Percentiles rank a stretch among this genome's conserved stretches.
Evolutionary conservation across 306 rosid species (phyloP).

Genomic region (Ormosia semicastrata): DNA sequence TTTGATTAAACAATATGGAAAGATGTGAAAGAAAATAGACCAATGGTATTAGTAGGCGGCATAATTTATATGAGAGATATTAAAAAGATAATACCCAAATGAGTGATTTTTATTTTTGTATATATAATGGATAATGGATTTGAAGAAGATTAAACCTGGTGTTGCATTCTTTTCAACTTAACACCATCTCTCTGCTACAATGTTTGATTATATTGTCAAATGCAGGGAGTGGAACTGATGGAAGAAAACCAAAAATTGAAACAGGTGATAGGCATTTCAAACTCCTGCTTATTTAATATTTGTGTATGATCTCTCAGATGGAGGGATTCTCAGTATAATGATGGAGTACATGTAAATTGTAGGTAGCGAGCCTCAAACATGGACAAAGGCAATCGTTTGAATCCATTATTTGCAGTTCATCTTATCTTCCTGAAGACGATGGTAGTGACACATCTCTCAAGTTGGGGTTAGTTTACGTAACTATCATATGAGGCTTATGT

Average conservation of each 20-base stretch:
- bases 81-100: not conserved
- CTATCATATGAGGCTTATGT: not conserved
- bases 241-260: constrained; percentile 31
- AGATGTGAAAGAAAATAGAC: not conserved
- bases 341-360: not conserved
- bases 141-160: not conserved
- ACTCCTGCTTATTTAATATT: not conserved
- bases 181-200: too few relatives aligned
- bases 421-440: constrained; percentile 26
- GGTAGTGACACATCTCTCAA: constrained; percentile 34
- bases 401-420: constrained; percentile 23
- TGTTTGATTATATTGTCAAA: not conserved
- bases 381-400: constrained; percentile 34
- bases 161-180: not conserved
- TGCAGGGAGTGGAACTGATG: constrained; percentile 24
- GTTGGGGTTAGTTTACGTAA: constrained; percentile 30
- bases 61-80: not conserved
- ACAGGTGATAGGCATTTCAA: constrained; percentile 20
- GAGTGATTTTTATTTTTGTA: not conserved
- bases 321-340: not conserved
- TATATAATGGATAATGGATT: not conserved
- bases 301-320: not conserved
- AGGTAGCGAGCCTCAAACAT: constrained; percentile 9
- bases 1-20: not conserved
- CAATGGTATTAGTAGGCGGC: not conserved